Conservation (phyloP, 169 alveolate species). For the Plasmodium adleri region DNA sequence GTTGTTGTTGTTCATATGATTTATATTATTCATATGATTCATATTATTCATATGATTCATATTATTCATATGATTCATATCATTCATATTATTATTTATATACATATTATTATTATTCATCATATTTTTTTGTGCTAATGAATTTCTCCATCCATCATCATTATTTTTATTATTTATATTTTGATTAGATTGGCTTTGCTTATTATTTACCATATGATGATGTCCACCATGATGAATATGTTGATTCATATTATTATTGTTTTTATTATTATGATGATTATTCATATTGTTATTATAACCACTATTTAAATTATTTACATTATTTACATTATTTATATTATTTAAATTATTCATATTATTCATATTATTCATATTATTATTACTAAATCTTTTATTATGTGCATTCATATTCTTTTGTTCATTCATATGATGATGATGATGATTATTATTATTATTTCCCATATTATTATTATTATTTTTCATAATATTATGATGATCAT, state of each 20-base stretch:
- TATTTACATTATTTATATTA: not conserved
- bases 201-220: not conserved
- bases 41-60: constrained; percentile 7
- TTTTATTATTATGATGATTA: no score
- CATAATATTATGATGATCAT: constrained; percentile 1
- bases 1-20: not conserved
- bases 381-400: not conserved
- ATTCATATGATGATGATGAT: constrained; percentile 9
- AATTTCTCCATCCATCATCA: constrained; percentile 40
- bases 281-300: no score
- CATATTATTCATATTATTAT: constrained; percentile 7
- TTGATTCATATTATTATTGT: no score
- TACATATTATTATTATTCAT: not conserved
- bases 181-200: not conserved
- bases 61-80: constrained; percentile 5
- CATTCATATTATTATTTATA: constrained; percentile 1
- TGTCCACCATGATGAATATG: not conserved
- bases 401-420: not conserved
- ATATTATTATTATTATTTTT: not conserved
- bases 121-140: not conserved
- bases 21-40: not conserved
- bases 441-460: not conserved
- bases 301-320: no score
- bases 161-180: constrained; percentile 20
- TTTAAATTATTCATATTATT: not conserved